Evolutionary conservation across 495 filamentous ascomycete genomes (phyloP).

Genomic region (Cudoniella acicularis): DNA sequence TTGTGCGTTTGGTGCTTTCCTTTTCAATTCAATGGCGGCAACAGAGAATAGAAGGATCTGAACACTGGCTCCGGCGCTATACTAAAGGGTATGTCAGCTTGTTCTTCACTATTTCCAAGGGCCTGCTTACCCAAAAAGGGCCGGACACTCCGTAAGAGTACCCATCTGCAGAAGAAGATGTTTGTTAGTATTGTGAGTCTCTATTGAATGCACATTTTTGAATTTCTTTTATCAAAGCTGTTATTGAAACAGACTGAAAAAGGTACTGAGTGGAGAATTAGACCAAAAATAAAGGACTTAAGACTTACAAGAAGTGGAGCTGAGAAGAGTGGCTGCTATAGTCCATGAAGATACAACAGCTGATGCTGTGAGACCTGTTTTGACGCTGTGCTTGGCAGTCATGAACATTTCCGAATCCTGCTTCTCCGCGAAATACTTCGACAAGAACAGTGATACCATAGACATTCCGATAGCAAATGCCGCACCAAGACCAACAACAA

Average conservation of each 20-base stretch:
- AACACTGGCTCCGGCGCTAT: slow-evolving; percentile 39
- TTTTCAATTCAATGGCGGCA: slow-evolving; percentile 39
- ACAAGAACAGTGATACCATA: neutral
- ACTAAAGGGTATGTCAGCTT: slow-evolving; percentile 27
- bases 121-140: slow-evolving; percentile 62
- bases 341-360: slow-evolving; percentile 86
- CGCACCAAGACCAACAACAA: slow-evolving; percentile 70
- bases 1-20: slow-evolving; percentile 40
- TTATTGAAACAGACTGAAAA: no score
- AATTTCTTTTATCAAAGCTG: no score
- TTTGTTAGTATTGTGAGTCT: neutral
- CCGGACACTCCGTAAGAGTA: slow-evolving; percentile 88
- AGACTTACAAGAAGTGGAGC: slow-evolving; percentile 55
- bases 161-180: slow-evolving; percentile 48
- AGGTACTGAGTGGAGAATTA: no score
- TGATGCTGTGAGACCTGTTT: slow-evolving; percentile 80
- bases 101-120: neutral
- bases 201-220: no score
- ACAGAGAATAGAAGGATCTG: slow-evolving; percentile 44
- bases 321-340: slow-evolving; percentile 55
- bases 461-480: slow-evolving; percentile 66
- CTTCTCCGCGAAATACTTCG: neutral
- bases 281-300: no score
- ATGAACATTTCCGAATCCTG: slow-evolving; percentile 71
- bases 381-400: slow-evolving; percentile 89